Conservation (phyloP, 331 rosid genomes). For the Rosa hybrid region DNA sequence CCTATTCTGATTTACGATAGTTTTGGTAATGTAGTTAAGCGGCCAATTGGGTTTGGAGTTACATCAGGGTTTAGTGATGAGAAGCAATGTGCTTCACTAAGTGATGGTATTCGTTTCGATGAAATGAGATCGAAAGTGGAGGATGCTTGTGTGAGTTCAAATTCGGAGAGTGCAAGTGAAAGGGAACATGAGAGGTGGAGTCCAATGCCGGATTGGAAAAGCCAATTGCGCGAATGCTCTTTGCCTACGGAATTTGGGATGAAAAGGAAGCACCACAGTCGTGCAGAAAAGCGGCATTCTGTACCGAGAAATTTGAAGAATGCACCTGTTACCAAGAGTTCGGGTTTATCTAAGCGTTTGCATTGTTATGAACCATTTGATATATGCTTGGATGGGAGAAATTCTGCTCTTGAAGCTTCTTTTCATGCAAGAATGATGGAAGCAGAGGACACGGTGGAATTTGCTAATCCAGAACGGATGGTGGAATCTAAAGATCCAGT, state of each 20-base stretch:
- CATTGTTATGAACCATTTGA: slow-evolving; percentile 35
- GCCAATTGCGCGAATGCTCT: background rate
- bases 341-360: slow-evolving; percentile 6
- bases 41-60: background rate
- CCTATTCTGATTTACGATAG: background rate
- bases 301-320: background rate
- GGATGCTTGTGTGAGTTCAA: slow-evolving; percentile 6
- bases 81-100: background rate
- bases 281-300: background rate
- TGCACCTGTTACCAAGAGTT: background rate
- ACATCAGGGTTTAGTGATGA: background rate
- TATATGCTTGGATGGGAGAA: slow-evolving; percentile 37
- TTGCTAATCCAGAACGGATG: background rate
- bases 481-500: background rate
- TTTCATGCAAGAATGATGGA: slow-evolving; percentile 7
- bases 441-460: slow-evolving; percentile 5
- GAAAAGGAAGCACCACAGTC: slow-evolving; percentile 5
- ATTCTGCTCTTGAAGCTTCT: background rate
- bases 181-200: background rate
- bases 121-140: background rate
- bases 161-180: slow-evolving; percentile 5
- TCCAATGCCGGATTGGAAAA: background rate
- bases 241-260: slow-evolving; percentile 25
- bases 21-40: background rate
- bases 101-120: background rate